Base-by-base conservation (phyloP, 208 protist species). In the Acanthamoeba royreba region DNA sequence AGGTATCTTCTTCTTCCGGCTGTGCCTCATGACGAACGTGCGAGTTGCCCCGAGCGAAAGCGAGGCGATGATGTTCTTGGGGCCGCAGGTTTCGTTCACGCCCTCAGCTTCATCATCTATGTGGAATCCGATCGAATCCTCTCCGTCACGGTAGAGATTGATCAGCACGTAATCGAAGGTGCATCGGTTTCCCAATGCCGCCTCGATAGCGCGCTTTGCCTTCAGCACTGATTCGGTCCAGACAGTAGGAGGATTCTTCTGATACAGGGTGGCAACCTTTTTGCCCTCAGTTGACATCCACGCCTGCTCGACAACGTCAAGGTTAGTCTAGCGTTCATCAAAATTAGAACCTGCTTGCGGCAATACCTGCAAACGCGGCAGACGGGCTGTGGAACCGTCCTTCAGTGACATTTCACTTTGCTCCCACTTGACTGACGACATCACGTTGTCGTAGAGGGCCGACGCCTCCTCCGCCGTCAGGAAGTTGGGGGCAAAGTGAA, bases 21-120 rank as follows among this genome's bases (percentile, higher is more conserved):
- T 43, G 66, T 77, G 66, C 31, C 47, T 40, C 77, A 87, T 25
- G 2, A 87, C 45, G 35, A 87, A 87, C 13, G 42, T 58, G 8
- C 77, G 7, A 7, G 42, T 87, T 3, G n/a, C 77, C 0, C 77
- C 77, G 43, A 87, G 77, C 4, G 77, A 87, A 2, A 87, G 25
- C 28, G 77, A 87, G 42, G 77, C 77, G 31, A 87, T 35, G 43
- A 87, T 87, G 77, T 58, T 61, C 77, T 87, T 87, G 77, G 77
- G 77, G 11, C 47, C 42, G 77, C 19, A 33, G 31, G 42, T 58
- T 28, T 28, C 43, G 47, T 58, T 87, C 9, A 87, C 25, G 25
- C 77, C 77, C 3, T 35, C 3, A 28, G 77, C 77, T 46, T 87
- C 77, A 35, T 87, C 77, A 33, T 87, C 77, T 25, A 33, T 38